Base-by-base conservation (phyloP, 2,329 filamentous ascomycete genomes). In the Colletotrichum theobromicola region DNA sequence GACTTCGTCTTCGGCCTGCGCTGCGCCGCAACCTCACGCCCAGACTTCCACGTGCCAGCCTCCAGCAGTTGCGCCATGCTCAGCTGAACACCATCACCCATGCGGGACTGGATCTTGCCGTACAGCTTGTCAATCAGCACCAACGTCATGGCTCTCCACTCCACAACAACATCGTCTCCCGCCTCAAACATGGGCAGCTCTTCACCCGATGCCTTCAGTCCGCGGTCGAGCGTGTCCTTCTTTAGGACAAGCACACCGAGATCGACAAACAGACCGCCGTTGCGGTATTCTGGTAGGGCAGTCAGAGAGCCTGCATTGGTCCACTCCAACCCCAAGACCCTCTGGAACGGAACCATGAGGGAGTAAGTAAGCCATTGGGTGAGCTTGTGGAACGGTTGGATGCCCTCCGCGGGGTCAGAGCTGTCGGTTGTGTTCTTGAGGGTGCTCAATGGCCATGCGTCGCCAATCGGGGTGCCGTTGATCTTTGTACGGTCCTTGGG, bases 301-400 rank as follows among this genome's bases (percentile, higher is more conserved):
- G 96, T 98, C 77, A 98, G 88, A 8, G 97, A 89, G 75, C 97
- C 94, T 2, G 92, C 91, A 57, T 95, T 95, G 4, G 93, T 92
- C 82, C 97, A 97, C 77, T 95, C 92, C 74, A 97, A 92, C 72
- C 93, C 91, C 79, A 98, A 91, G 26, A 98, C 84, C 77, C 92
- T 94, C 70, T 93, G 91, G 93, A 98, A 97, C 0, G 95, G 95
- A 28, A 95, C 93, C 94, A 97, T 97, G 70, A 98, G 90, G 4
- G 95, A 98, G 85, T 98, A 98, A 64, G 94, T 95, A 70, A 98
- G 92, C 96, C 96, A 98, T 83, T 98, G 95, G 0, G 95, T 97
- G 42, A 98, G 90, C 85, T 98, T 98, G 87, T 98, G 96, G 86
- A 98, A 98, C 0, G 95, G 95, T 13, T 96, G 91, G 76, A 97